Evolutionary conservation across 1,139 yeast genomes (phyloP), one percentile per base, ranked within the genome.

Genomic region (Pichia sp.): DNA sequence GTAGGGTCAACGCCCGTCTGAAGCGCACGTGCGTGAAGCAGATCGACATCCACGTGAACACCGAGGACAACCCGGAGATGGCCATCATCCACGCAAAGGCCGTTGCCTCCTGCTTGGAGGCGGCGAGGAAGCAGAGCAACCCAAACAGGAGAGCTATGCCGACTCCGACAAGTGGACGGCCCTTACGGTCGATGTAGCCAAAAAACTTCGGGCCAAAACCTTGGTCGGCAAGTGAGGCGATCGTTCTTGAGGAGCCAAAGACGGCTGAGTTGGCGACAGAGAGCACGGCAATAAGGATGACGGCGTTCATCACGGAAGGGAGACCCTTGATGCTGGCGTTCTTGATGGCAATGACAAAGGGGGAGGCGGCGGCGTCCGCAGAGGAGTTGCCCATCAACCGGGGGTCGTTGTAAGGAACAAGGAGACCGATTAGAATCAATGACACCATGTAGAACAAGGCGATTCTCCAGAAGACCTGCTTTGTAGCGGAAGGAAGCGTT

Each of bases 51-150:
- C 95, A 87, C 8, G 91, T 85, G 66, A 87, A 86, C 51, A 88
- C 72, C 1, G 95, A 83, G 46, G 91, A 83, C 56, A 87, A 78
- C 48, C 95, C 93, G 9, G 95, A 84, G 43, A 88, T 71, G 26
- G 96, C 85, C 67, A 87, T 72, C 62, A 88, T 72, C 96, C 96
- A 88, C 58, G 75, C 73, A 67, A 88, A 88, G 4, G 86, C 87
- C 36, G 73, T 74, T 50, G 75, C 79, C 66, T 85, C 79, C 51
- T 80, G 72, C 26, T 75, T 67, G 44, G 84, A 76, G 34, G 91
- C 87, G 18, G 88, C 88, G 55, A 85, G 73, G 68, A 82, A 87
- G 57, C 86, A 79, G 51, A 87, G 73, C 26, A 85, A 73, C n/a
- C 91, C 95, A 63, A 82, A 70, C 41, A 72, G 56, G 45, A 78